These are phyloP conservation scores for Colletotrichum musicola DNA, from an alignment of 2,329 filamentous ascomycete genomes.

Conservation along the genomic window DNA sequence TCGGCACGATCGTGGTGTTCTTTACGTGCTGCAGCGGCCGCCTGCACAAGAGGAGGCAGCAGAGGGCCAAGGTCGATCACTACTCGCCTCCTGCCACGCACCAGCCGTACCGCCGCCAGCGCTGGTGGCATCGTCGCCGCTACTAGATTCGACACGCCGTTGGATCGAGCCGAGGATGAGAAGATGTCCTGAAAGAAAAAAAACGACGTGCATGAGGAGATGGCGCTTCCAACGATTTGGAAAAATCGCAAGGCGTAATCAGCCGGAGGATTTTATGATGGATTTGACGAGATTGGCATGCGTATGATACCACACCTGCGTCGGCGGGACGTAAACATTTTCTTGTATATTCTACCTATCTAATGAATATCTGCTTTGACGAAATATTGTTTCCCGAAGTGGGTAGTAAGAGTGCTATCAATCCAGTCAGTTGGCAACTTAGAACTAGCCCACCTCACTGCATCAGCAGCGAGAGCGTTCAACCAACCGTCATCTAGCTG, in stretches of 20 bases:
- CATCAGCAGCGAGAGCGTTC: no score
- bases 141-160: constrained; percentile 14
- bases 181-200: background rate
- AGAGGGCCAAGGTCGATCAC: constrained; percentile 44
- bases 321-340: constrained; percentile 11
- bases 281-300: constrained; percentile 9
- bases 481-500: no score
- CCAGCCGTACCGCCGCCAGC: constrained; percentile 33
- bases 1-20: constrained; percentile 70
- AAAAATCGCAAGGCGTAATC: constrained; percentile 2
- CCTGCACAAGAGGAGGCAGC: constrained; percentile 51
- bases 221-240: background rate
- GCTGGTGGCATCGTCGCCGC: constrained; percentile 39
- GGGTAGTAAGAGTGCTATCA: no score
- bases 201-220: background rate
- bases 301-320: constrained; percentile 34
- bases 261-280: background rate
- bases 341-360: constrained; percentile 1
- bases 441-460: no score
- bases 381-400: no score
- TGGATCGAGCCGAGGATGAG: no score
- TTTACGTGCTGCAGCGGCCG: constrained; percentile 71
- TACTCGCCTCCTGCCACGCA: constrained; percentile 41
- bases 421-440: no score
- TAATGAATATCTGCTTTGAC: constrained; percentile 11